Percentiles rank a stretch among this genome's conserved stretches.
phyloP scores from a whole-genome alignment of 306 rosid genomes.

The Psophocarpus tetragonolobus region DNA sequence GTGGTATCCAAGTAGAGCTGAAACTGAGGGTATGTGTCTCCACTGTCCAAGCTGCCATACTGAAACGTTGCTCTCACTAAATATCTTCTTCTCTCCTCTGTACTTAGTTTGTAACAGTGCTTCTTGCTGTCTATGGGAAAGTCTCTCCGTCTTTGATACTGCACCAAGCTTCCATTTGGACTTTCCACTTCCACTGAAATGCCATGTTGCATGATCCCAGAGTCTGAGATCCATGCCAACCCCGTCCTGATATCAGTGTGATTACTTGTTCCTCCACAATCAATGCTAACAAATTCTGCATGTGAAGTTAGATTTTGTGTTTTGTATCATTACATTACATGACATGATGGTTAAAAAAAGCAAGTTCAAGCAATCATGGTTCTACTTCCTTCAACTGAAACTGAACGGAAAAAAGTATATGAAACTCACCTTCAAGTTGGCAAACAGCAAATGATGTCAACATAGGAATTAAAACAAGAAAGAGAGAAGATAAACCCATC shows the following conservation, averaged over 20 bases:
- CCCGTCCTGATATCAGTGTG: conserved; percentile 67
- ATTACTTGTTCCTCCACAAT: conserved; percentile 71
- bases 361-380: background rate
- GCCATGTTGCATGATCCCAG: conserved; percentile 49
- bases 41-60: conserved; percentile 60
- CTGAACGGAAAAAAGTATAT: background rate
- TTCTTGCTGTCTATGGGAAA: conserved; percentile 66
- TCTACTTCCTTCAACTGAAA: conserved; percentile 8
- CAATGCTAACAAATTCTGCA: conserved; percentile 81
- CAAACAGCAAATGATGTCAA: conserved; percentile 43
- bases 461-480: conserved; percentile 43
- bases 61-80: conserved; percentile 71
- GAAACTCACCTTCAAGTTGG: conserved; percentile 73
- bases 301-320: background rate
- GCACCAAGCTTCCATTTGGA: conserved; percentile 51
- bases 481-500: conserved; percentile 53
- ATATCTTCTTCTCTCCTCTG: conserved; percentile 65
- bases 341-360: background rate
- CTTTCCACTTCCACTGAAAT: conserved; percentile 47
- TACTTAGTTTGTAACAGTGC: conserved; percentile 63
- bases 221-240: conserved; percentile 72
- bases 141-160: conserved; percentile 60
- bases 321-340: conserved; percentile 7
- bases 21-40: conserved; percentile 85
- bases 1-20: conserved; percentile 80